Evolutionary conservation across 352 stramenopile species (phyloP).

Genomic region (Pythium phragmiticola): DNA sequence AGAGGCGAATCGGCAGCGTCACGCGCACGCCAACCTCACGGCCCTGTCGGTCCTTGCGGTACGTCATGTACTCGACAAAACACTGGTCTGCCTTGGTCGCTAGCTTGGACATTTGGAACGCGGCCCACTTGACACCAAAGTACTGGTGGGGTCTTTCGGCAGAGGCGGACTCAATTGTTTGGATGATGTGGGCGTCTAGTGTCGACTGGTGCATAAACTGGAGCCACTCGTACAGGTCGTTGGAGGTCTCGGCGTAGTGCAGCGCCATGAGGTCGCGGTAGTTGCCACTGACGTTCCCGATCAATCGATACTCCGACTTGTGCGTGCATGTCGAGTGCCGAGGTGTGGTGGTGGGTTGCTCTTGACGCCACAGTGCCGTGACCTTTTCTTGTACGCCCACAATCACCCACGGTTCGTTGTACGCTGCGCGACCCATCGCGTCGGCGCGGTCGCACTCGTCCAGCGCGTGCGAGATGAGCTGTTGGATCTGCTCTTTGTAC

Average conservation of each 20-base stretch:
- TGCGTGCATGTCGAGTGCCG: neutral
- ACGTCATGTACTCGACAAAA: slow-evolving; percentile 77
- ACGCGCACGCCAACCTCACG: slow-evolving; percentile 72
- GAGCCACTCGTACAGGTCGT: slow-evolving; percentile 66
- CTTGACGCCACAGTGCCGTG: slow-evolving; percentile 8
- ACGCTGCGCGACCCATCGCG: slow-evolving; percentile 4
- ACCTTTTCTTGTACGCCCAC: slow-evolving; percentile 14
- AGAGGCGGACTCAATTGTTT: slow-evolving; percentile 68
- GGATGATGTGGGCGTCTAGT: slow-evolving; percentile 64
- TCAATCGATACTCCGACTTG: slow-evolving; percentile 40
- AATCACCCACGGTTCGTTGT: slow-evolving; percentile 11
- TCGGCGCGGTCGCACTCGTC: slow-evolving; percentile 24
- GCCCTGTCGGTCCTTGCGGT: slow-evolving; percentile 53
- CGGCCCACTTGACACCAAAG: slow-evolving; percentile 83
- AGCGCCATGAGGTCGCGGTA: slow-evolving; percentile 70
- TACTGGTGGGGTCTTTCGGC: slow-evolving; percentile 41
- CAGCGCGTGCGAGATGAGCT: slow-evolving; percentile 1
- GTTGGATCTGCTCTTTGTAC: slow-evolving; percentile 9
- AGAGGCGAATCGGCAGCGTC: slow-evolving; percentile 55
- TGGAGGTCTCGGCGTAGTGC: slow-evolving; percentile 54
- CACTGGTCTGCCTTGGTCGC: slow-evolving; percentile 65
- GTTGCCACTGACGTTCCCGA: slow-evolving; percentile 58
- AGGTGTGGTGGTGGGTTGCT: neutral
- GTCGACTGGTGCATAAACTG: slow-evolving; percentile 67
- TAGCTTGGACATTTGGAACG: slow-evolving; percentile 54